Conservation (phyloP, 2,329 filamentous ascomycete genomes). For the Colletotrichum tabaci region DNA sequence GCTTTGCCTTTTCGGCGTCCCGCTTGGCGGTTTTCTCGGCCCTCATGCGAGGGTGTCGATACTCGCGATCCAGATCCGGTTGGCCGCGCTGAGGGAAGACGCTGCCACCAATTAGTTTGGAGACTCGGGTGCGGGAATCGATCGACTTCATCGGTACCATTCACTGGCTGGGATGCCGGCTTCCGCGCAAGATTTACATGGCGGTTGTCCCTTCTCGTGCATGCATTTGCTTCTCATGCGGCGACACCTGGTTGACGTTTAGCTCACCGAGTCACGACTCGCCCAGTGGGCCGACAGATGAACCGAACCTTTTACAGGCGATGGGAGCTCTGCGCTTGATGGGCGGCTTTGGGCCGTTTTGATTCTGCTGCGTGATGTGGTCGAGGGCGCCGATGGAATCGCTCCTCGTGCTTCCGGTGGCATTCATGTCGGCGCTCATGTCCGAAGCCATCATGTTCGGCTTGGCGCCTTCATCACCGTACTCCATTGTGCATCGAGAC, state of each 20-base stretch:
- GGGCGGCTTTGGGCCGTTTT: conserved; percentile 36
- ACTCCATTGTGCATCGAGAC: conserved; percentile 36
- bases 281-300: conserved; percentile 7
- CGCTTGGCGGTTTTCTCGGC: conserved; percentile 62
- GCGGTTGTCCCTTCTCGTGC: conserved; percentile 63
- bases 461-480: conserved; percentile 38
- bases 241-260: conserved; percentile 61
- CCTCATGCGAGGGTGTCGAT: conserved; percentile 68
- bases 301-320: conserved; percentile 66
- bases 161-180: conserved; percentile 64
- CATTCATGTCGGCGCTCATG: conserved; percentile 19
- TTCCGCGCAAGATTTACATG: conserved; percentile 67
- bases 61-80: conserved; percentile 68
- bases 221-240: conserved; percentile 71
- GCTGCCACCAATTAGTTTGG: conserved; percentile 50
- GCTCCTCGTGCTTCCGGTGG: conserved; percentile 25
- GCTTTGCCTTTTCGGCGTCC: conserved; percentile 55
- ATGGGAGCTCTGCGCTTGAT: conserved; percentile 67
- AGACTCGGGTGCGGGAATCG: not conserved
- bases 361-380: conserved; percentile 16
- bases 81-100: conserved; percentile 68
- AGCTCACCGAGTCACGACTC: conserved; percentile 26
- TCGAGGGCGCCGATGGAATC: conserved; percentile 23
- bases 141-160: conserved; percentile 57
- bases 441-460: conserved; percentile 33